These are phyloP conservation scores for Violaceomyces palustris DNA, from an alignment of 1,284 basidiomycete species.

Conservation along the genomic window DNA sequence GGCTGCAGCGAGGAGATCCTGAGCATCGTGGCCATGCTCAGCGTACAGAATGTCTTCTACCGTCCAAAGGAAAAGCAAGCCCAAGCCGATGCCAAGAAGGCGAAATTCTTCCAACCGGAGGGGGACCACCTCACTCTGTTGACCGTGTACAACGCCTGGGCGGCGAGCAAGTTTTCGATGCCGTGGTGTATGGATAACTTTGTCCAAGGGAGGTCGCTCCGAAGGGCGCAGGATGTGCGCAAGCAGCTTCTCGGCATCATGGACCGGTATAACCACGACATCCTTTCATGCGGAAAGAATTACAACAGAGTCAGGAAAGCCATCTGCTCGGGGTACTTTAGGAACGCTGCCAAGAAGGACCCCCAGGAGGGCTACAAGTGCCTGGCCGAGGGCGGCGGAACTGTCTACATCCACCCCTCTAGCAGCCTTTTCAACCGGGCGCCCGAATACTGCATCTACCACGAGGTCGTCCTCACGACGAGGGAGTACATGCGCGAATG, in stretches of 20 bases:
- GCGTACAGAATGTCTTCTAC: slow-evolving; percentile 94
- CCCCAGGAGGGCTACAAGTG: slow-evolving; percentile 74
- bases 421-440: slow-evolving; percentile 94
- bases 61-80: slow-evolving; percentile 97
- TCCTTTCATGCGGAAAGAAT: slow-evolving; percentile 82
- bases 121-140: slow-evolving; percentile 92
- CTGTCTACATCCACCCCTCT: slow-evolving; percentile 95
- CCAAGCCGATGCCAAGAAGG: slow-evolving; percentile 97
- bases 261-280: slow-evolving; percentile 98
- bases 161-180: slow-evolving; percentile 78
- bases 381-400: slow-evolving; percentile 79
- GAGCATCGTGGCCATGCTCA: slow-evolving; percentile 94
- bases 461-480: slow-evolving; percentile 69
- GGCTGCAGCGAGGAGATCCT: slow-evolving; percentile 96
- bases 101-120: slow-evolving; percentile 77
- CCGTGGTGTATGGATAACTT: slow-evolving; percentile 81
- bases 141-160: slow-evolving; percentile 98
- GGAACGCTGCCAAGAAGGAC: slow-evolving; percentile 65
- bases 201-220: slow-evolving; percentile 92
- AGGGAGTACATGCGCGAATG: slow-evolving; percentile 88
- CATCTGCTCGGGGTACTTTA: slow-evolving; percentile 75
- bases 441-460: slow-evolving; percentile 69
- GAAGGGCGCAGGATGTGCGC: slow-evolving; percentile 92
- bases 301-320: slow-evolving; percentile 90
- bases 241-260: slow-evolving; percentile 97